These are phyloP conservation scores for Blastobotrys peoriensis DNA, from an alignment of 805 yeast species.

Conservation along the genomic window DNA sequence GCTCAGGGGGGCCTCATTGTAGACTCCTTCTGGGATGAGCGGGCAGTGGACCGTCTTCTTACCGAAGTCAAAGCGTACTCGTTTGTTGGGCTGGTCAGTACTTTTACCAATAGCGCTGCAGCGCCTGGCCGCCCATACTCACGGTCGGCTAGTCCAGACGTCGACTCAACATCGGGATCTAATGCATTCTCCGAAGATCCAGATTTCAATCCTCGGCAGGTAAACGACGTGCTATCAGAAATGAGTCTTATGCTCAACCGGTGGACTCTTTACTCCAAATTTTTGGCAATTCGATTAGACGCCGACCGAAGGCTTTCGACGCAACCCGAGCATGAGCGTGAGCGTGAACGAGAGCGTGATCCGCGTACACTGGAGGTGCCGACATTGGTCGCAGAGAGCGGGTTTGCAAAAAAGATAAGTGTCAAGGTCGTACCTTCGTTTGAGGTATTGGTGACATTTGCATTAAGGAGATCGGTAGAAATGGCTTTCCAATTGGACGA, in stretches of 20 bases:
- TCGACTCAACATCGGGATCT: slow-evolving; percentile 4
- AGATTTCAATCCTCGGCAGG: slow-evolving; percentile 47
- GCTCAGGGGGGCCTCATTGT: slow-evolving; percentile 84
- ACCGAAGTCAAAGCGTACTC: slow-evolving; percentile 52
- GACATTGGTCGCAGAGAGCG: slow-evolving; percentile 45
- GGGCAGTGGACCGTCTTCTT: slow-evolving; percentile 50
- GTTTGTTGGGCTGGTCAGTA: slow-evolving; percentile 41
- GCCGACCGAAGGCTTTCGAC: slow-evolving; percentile 29
- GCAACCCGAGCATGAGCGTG: slow-evolving; percentile 1
- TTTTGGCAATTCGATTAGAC: slow-evolving; percentile 64
- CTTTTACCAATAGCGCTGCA: slow-evolving; percentile 22
- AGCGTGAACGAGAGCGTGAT: not conserved
- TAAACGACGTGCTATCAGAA: slow-evolving; percentile 65
- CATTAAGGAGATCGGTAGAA: slow-evolving; percentile 70
- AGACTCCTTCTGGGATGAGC: slow-evolving; percentile 77
- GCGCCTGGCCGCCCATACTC: slow-evolving; percentile 11
- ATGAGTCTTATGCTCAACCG: slow-evolving; percentile 70
- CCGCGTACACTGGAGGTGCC: slow-evolving; percentile 34
- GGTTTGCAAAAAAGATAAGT: slow-evolving; percentile 51
- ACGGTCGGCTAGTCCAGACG: slow-evolving; percentile 4
- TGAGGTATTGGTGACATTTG: slow-evolving; percentile 57
- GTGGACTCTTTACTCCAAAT: slow-evolving; percentile 61
- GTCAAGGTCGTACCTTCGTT: slow-evolving; percentile 53
- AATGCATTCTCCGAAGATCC: slow-evolving; percentile 24
- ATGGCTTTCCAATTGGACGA: slow-evolving; percentile 78